phyloP scores from a whole-genome alignment of 331 rosid genomes.

The Acacia concinna region DNA sequence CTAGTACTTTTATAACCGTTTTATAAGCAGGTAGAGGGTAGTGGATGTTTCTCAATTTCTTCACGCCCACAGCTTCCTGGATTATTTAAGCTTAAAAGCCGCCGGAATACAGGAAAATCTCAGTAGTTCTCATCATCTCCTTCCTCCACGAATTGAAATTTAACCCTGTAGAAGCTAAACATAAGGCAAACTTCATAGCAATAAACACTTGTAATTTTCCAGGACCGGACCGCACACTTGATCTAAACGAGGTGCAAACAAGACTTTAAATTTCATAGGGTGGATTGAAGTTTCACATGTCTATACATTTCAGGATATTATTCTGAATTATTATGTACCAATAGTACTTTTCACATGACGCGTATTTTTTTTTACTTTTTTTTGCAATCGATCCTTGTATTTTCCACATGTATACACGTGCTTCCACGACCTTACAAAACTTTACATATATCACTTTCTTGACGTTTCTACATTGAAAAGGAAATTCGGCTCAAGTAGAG shows the following conservation, averaged over 20 bases:
- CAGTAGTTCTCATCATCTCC: background rate
- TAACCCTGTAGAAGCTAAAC: background rate
- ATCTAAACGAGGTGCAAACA: background rate
- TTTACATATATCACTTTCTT: background rate
- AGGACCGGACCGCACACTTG: background rate
- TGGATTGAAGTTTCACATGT: background rate
- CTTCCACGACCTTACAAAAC: background rate
- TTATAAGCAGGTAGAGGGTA: background rate
- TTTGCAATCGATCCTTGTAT: background rate
- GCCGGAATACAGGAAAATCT: background rate
- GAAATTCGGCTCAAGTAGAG: background rate
- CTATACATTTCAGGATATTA: too few species aligned
- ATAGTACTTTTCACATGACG: too few species aligned
- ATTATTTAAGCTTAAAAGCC: background rate
- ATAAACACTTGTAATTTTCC: background rate
- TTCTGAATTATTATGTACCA: too few species aligned
- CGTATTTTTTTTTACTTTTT: too few species aligned
- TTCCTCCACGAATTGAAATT: background rate
- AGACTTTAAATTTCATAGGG: too few species aligned
- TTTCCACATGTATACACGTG: background rate
- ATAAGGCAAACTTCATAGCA: background rate
- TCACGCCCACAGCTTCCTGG: background rate
- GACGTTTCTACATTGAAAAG: slow-evolving; percentile 12
- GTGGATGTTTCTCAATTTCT: background rate
- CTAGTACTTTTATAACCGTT: background rate